A percentile compares a stretch with the other conserved stretches of the same genome.
These are phyloP conservation scores for Trypanosoma melophagium DNA, from an alignment of 208 protist genomes.

Conservation along the genomic window DNA sequence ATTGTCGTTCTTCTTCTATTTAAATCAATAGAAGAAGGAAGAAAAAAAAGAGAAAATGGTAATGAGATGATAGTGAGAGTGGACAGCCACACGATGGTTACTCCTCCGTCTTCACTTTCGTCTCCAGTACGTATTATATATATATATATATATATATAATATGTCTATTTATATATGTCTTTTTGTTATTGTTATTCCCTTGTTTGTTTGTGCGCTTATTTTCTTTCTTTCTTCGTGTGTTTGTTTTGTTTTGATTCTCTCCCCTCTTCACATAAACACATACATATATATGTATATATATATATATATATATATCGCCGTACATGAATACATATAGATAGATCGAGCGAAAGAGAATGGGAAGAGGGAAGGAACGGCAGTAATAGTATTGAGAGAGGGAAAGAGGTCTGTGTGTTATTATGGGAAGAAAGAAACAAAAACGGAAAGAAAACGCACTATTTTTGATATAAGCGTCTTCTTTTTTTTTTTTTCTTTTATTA, in stretches of 20 bases:
- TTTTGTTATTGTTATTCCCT: no score
- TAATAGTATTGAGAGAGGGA: no score
- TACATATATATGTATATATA: neutral
- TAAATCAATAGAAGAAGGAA: conserved; percentile 12
- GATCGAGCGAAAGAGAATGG: neutral
- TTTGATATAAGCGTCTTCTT: no score
- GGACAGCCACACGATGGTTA: neutral
- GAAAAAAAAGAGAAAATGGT: neutral
- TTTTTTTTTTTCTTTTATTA: no score
- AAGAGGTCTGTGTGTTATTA: no score
- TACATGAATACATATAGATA: neutral
- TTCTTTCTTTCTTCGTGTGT: conserved; percentile 3
- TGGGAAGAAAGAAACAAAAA: no score
- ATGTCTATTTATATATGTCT: neutral
- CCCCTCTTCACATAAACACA: conserved; percentile 18
- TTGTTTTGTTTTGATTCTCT: neutral
- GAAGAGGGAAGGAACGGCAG: neutral
- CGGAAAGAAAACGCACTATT: no score
- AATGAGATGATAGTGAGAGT: neutral
- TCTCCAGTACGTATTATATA: no score
- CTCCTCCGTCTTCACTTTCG: conserved; percentile 4
- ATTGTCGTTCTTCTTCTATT: no score
- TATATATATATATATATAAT: neutral
- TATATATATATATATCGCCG: neutral
- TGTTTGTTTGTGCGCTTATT: no score